A percentile compares a stretch with the other conserved stretches of the same genome.
phyloP scores from a whole-genome alignment of 2,329 filamentous ascomycete species.

The Penicillium sp. region DNA sequence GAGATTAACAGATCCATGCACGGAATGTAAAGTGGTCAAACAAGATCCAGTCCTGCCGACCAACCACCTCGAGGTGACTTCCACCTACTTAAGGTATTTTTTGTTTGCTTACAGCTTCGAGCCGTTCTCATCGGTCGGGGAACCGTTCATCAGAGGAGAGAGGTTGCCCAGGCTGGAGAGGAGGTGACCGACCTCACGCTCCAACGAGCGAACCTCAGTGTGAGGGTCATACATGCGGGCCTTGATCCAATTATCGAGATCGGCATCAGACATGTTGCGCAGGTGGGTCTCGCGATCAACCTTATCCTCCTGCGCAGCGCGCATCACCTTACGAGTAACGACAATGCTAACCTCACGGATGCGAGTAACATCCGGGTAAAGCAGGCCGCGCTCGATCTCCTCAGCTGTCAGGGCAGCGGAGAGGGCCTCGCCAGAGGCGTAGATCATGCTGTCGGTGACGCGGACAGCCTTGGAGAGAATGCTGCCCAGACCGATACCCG shows the following conservation, averaged over 20 bases:
- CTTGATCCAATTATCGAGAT: slow-evolving; percentile 54
- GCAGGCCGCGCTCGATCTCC: slow-evolving; percentile 79
- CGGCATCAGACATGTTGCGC: slow-evolving; percentile 46
- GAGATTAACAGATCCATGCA: slow-evolving; percentile 1
- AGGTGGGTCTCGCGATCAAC: slow-evolving; percentile 60
- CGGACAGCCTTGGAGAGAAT: slow-evolving; percentile 87
- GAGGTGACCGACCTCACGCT: slow-evolving; percentile 51
- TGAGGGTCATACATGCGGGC: slow-evolving; percentile 55
- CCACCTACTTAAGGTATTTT: too few species aligned
- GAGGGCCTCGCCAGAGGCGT: slow-evolving; percentile 84
- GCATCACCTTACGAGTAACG: slow-evolving; percentile 91
- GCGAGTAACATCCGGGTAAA: slow-evolving; percentile 89
- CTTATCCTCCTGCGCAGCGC: slow-evolving; percentile 80
- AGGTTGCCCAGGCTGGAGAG: slow-evolving; percentile 40
- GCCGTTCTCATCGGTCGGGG: slow-evolving; percentile 34
- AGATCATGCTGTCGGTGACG: slow-evolving; percentile 95
- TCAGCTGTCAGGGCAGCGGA: slow-evolving; percentile 77
- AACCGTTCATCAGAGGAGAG: slow-evolving; percentile 28
- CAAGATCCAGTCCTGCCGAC: slow-evolving; percentile 1
- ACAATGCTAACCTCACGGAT: slow-evolving; percentile 87
- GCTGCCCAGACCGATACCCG: slow-evolving; percentile 88
- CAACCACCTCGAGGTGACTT: not conserved
- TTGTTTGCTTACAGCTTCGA: slow-evolving; percentile 39
- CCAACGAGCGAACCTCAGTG: slow-evolving; percentile 50
- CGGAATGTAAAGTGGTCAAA: not conserved